Evolutionary conservation across 169 alveolate genomes (phyloP).

Genomic region (Plasmodium vivax): DNA sequence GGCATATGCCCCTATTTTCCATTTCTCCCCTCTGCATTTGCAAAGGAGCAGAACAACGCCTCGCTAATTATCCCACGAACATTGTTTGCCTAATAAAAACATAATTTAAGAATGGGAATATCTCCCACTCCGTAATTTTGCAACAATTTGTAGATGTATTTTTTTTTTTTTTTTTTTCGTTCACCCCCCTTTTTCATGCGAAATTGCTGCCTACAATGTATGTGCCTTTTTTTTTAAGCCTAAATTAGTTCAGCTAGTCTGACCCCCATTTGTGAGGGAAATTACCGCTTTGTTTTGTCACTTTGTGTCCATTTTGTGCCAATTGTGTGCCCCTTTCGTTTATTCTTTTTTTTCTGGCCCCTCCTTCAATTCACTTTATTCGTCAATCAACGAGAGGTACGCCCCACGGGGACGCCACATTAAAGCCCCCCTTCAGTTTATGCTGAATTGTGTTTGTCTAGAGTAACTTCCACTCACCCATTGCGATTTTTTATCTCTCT

Average conservation of each 20-base stretch:
- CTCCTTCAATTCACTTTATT: neutral
- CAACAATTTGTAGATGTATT: neutral
- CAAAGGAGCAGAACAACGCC: neutral
- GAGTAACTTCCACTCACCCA: neutral
- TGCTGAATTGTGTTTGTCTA: neutral
- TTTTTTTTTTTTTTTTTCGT: neutral
- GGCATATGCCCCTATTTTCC: neutral
- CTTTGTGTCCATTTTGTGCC: neutral
- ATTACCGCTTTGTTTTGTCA: neutral
- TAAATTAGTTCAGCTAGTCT: neutral
- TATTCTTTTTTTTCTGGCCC: neutral
- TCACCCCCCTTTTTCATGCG: neutral
- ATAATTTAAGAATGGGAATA: neutral
- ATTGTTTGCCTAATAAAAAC: neutral
- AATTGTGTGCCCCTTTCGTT: neutral
- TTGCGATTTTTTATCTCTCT: neutral
- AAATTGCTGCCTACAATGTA: neutral
- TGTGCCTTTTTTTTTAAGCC: neutral
- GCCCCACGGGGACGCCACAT: neutral
- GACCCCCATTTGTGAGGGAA: neutral
- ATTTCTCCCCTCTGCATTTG: neutral
- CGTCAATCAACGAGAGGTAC: neutral
- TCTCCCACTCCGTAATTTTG: neutral
- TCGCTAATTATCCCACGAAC: neutral
- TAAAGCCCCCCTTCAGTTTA: neutral